phyloP scores from a whole-genome alignment of 106 monocot genomes.

The Allium sativum region DNA sequence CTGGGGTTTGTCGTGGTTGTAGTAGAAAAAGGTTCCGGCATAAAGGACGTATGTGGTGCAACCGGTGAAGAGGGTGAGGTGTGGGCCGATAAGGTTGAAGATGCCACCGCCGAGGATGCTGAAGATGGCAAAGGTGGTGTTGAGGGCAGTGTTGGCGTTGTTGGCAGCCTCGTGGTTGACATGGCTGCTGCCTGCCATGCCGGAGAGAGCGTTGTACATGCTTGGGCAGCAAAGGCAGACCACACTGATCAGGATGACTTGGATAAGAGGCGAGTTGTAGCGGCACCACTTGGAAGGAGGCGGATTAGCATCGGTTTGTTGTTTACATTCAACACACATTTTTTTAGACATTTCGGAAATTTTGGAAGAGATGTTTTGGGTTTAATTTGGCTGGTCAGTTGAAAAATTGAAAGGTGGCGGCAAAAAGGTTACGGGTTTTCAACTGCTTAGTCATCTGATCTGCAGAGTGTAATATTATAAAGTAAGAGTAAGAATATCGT shows the following conservation, averaged over 20 bases:
- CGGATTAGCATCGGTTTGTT: not conserved
- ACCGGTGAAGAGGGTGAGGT: conserved; percentile 70
- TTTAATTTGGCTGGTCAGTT: too few relatives aligned
- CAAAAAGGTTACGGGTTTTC: too few relatives aligned
- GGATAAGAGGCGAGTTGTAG: conserved; percentile 67
- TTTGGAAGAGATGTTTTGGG: not conserved
- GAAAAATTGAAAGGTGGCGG: too few relatives aligned
- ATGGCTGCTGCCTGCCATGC: conserved; percentile 40
- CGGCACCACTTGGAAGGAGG: conserved; percentile 12
- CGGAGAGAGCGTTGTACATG: conserved; percentile 99
- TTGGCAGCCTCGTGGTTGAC: conserved; percentile 42
- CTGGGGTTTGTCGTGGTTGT: conserved; percentile 66
- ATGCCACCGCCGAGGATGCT: conserved; percentile 78
- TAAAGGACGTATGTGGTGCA: conserved; percentile 84
- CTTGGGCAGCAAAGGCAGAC: conserved; percentile 98
- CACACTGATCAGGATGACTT: conserved; percentile 59
- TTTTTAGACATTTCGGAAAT: too few relatives aligned
- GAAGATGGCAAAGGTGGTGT: conserved; percentile 78
- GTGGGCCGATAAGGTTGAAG: conserved; percentile 87
- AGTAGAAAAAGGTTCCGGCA: conserved; percentile 80
- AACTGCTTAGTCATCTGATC: too few relatives aligned
- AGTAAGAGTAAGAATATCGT: too few relatives aligned
- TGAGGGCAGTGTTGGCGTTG: conserved; percentile 96
- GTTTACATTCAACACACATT: not conserved
- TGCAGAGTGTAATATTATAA: too few relatives aligned